Conservation (phyloP, 2,329 filamentous ascomycete species). For the Metarhizium rileyi region DNA sequence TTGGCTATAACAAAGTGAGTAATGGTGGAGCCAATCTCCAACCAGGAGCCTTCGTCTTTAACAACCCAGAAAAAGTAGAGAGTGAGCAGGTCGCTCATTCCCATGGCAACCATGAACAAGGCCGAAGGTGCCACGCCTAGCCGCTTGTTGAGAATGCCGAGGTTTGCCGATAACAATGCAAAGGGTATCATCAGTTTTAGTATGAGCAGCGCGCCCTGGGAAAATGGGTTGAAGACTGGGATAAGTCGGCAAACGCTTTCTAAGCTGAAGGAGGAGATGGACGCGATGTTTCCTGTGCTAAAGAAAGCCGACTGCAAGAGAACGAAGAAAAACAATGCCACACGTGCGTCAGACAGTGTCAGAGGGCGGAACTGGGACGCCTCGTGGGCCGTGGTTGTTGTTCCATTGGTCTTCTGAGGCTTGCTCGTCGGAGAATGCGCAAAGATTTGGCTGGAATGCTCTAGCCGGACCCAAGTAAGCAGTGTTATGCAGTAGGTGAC, state of each 20-base stretch:
- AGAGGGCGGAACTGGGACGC: too few species aligned
- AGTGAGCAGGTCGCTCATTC: slow-evolving; percentile 80
- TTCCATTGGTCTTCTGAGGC: slow-evolving; percentile 16
- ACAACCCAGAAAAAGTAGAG: slow-evolving; percentile 98
- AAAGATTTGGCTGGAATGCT: not conserved
- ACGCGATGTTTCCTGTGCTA: slow-evolving; percentile 91
- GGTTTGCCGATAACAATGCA: slow-evolving; percentile 79
- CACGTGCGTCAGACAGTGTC: slow-evolving; percentile 71
- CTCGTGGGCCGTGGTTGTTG: too few species aligned
- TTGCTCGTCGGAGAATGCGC: not conserved
- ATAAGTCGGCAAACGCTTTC: slow-evolving; percentile 82
- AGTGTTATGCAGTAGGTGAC: slow-evolving; percentile 76
- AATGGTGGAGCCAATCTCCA: slow-evolving; percentile 95
- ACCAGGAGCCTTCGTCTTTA: slow-evolving; percentile 89
- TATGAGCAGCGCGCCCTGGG: slow-evolving; percentile 76
- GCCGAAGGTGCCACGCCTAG: slow-evolving; percentile 79
- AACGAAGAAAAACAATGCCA: slow-evolving; percentile 90
- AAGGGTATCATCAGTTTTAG: slow-evolving; percentile 92
- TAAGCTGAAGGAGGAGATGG: slow-evolving; percentile 83
- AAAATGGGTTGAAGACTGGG: slow-evolving; percentile 88
- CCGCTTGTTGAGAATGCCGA: slow-evolving; percentile 79
- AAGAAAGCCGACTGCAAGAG: slow-evolving; percentile 95
- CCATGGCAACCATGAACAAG: slow-evolving; percentile 91
- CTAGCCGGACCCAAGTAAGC: slow-evolving; percentile 78
- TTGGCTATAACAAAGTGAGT: slow-evolving; percentile 96